These are phyloP conservation scores for Aspergillus sclerotioniger DNA, from an alignment of 495 filamentous ascomycete species.

Conservation along the genomic window DNA sequence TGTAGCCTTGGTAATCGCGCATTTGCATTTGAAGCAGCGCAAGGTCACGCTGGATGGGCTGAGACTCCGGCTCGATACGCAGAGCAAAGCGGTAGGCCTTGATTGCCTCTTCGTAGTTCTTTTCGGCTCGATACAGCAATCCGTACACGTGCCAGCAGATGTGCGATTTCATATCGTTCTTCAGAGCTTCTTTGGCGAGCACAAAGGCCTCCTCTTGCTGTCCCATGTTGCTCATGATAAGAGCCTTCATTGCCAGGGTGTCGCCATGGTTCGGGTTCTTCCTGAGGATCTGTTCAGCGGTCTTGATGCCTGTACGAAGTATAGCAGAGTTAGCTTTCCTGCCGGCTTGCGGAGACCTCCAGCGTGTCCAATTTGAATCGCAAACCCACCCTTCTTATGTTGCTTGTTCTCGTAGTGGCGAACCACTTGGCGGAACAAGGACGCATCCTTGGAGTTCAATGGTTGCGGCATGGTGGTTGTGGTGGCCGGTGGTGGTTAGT, in stretches of 20 bases:
- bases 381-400: constrained; percentile 79
- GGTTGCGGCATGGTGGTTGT: constrained; percentile 69
- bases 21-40: constrained; percentile 94
- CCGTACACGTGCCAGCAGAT: constrained; percentile 99
- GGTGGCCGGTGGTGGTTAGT: constrained; percentile 24
- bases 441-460: constrained; percentile 83
- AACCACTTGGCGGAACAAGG: constrained; percentile 90
- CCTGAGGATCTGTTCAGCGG: constrained; percentile 88
- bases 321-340: constrained; percentile 16
- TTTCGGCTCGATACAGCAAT: constrained; percentile 84
- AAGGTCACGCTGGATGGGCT: constrained; percentile 91
- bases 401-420: constrained; percentile 97
- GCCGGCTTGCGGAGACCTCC: constrained; percentile 15
- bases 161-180: constrained; percentile 96
- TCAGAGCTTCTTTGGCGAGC: constrained; percentile 85
- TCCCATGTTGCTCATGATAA: constrained; percentile 89
- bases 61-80: constrained; percentile 85
- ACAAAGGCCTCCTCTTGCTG: constrained; percentile 91
- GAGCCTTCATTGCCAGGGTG: constrained; percentile 97
- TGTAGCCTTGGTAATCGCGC: constrained; percentile 91
- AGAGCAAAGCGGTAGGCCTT: constrained; percentile 97
- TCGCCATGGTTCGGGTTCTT: constrained; percentile 96
- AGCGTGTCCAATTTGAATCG: constrained; percentile 8
- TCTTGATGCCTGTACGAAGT: constrained; percentile 67
- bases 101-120: constrained; percentile 98